Conservation (phyloP, 768 basidiomycete species). For the Phallus indusiatus region DNA sequence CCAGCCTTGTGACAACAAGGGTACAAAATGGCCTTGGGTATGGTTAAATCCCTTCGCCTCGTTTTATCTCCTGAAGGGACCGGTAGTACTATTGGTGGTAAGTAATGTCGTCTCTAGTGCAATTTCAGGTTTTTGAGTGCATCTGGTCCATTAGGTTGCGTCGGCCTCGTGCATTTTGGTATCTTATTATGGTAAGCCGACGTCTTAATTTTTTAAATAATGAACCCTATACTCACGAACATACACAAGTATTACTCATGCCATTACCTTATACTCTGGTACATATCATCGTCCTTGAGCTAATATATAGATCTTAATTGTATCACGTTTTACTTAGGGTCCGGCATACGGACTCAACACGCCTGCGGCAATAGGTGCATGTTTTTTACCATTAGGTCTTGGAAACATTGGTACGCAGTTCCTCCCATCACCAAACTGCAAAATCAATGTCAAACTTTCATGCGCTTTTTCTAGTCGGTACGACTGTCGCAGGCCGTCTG, state of each 20-base stretch:
- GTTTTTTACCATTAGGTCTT: slow-evolving; percentile 3
- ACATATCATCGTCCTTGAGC: slow-evolving; percentile 17
- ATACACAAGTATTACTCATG: slow-evolving; percentile 36
- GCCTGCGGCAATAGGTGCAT: slow-evolving; percentile 2
- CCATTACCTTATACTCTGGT: slow-evolving; percentile 64
- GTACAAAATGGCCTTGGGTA: neutral
- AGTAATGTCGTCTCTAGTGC: neutral
- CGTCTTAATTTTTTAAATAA: neutral
- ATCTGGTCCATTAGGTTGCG: neutral
- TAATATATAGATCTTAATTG: neutral
- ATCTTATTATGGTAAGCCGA: slow-evolving; percentile 5
- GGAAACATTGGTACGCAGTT: neutral
- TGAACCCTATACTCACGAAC: neutral
- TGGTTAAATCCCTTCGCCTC: slow-evolving; percentile 4
- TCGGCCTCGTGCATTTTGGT: neutral
- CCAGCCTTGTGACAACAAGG: neutral
- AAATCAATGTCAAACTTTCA: neutral
- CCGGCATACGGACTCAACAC: slow-evolving; percentile 1
- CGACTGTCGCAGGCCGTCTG: slow-evolving; percentile 46
- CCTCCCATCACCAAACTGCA: neutral
- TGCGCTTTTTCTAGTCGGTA: slow-evolving; percentile 36
- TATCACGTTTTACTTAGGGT: neutral
- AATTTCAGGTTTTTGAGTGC: neutral
- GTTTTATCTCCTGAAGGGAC: neutral
- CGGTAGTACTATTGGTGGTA: neutral